Evolutionary conservation across 805 yeast genomes (phyloP).

Genomic region (Schwanniomyces occidentalis): DNA sequence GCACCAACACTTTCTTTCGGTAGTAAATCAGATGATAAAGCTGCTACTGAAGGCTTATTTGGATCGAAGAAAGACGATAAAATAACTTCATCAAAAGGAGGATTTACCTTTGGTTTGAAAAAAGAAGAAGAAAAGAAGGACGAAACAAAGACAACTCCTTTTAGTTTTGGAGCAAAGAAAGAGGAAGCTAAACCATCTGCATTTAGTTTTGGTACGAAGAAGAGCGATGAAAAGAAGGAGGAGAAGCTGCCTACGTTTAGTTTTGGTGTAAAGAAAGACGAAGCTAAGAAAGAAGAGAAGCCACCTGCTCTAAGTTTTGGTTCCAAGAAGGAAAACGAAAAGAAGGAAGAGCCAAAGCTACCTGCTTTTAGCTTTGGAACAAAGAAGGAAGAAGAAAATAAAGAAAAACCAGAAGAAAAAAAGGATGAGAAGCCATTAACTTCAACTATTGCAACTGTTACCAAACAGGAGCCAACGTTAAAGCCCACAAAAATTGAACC

Average conservation of each 20-base stretch:
- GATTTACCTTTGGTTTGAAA: slow-evolving; percentile 27
- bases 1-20: slow-evolving; percentile 5
- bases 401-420: slow-evolving; percentile 13
- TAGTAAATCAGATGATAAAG: slow-evolving; percentile 13
- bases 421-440: neutral
- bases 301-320: slow-evolving; percentile 18
- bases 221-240: slow-evolving; percentile 21
- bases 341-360: slow-evolving; percentile 19
- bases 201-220: slow-evolving; percentile 17
- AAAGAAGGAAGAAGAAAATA: slow-evolving; percentile 19
- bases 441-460: slow-evolving; percentile 11
- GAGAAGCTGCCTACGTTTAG: slow-evolving; percentile 17
- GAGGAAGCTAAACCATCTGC: slow-evolving; percentile 21
- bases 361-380: slow-evolving; percentile 18
- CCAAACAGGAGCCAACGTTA: slow-evolving; percentile 25
- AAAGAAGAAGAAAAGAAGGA: slow-evolving; percentile 18
- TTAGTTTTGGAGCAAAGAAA: slow-evolving; percentile 26
- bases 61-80: slow-evolving; percentile 22
- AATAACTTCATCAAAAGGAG: slow-evolving; percentile 18
- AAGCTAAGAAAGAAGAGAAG: slow-evolving; percentile 11
- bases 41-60: slow-evolving; percentile 19
- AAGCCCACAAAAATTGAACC: slow-evolving; percentile 61
- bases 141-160: slow-evolving; percentile 18
- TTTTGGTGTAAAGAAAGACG: slow-evolving; percentile 10
- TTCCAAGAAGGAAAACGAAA: slow-evolving; percentile 19